phyloP scores from a whole-genome alignment of 2,329 filamentous ascomycete species.

The Huntiella moniliformis region DNA sequence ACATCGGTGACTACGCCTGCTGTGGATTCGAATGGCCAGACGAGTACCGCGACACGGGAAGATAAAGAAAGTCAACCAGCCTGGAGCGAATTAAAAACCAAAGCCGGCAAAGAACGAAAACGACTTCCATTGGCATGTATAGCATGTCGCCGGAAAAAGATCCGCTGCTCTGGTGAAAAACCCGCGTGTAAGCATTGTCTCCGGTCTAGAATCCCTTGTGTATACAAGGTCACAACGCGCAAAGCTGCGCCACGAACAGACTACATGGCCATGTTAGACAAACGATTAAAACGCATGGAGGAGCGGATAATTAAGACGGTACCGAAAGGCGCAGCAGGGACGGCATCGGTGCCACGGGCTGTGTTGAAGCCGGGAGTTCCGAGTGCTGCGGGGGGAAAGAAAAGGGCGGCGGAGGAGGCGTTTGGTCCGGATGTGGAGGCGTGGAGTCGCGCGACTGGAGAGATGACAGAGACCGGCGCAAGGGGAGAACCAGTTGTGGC shows the following conservation, averaged over 20 bases:
- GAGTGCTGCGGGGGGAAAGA: slow-evolving; percentile 41
- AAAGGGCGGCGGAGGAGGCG: slow-evolving; percentile 70
- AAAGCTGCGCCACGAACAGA: slow-evolving; percentile 90
- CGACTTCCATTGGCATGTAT: slow-evolving; percentile 85
- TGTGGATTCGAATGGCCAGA: slow-evolving; percentile 12
- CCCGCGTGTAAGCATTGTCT: slow-evolving; percentile 94
- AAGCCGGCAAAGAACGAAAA: slow-evolving; percentile 91
- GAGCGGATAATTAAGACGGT: slow-evolving; percentile 92
- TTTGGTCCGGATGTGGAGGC: slow-evolving; percentile 66
- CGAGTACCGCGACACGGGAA: slow-evolving; percentile 24
- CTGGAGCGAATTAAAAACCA: slow-evolving; percentile 74
- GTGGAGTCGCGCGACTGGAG: slow-evolving; percentile 47
- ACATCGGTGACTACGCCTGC: too few species aligned
- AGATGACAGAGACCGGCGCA: not conserved
- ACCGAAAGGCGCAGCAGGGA: slow-evolving; percentile 59
- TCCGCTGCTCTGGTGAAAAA: slow-evolving; percentile 92
- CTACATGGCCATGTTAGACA: slow-evolving; percentile 98
- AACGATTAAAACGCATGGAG: slow-evolving; percentile 90
- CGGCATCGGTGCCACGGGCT: slow-evolving; percentile 47
- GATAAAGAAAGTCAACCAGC: slow-evolving; percentile 40
- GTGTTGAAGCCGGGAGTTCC: slow-evolving; percentile 64
- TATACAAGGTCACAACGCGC: slow-evolving; percentile 90
- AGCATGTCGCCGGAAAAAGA: slow-evolving; percentile 90
- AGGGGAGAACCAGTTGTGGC: slow-evolving; percentile 32
- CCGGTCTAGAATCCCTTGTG: slow-evolving; percentile 79